These are phyloP conservation scores for Colletotrichum sp. DNA, from an alignment of 2,329 filamentous ascomycete species.

Conservation along the genomic window DNA sequence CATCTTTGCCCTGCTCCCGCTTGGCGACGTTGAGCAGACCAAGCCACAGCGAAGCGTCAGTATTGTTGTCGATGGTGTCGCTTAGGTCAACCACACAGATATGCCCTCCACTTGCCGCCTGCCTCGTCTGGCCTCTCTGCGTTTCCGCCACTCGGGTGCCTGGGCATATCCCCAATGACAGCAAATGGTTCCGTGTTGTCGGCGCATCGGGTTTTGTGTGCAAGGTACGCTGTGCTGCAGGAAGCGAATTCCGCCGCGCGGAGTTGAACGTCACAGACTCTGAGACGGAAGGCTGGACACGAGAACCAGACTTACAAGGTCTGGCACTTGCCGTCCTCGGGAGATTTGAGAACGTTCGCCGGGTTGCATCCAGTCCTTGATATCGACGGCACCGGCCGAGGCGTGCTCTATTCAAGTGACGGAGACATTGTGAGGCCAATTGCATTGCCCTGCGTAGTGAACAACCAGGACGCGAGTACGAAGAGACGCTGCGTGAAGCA, in stretches of 20 bases:
- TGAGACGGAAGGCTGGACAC: not conserved
- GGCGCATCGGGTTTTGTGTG: not conserved
- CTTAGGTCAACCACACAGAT: not conserved
- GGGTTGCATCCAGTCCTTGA: conserved; percentile 2
- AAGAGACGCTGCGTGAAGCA: not conserved
- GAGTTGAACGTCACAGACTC: not conserved
- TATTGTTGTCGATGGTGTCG: conserved; percentile 2
- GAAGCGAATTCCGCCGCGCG: not conserved
- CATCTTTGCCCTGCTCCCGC: conserved; percentile 25
- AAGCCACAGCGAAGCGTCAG: conserved; percentile 24
- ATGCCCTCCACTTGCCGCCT: not conserved
- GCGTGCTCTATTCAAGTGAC: conserved; percentile 27
- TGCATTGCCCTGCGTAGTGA: conserved; percentile 21
- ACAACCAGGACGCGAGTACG: not conserved
- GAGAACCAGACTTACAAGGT: not conserved
- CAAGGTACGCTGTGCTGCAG: no score
- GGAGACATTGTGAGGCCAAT: conserved; percentile 23
- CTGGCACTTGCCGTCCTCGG: not conserved
- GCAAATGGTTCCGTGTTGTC: not conserved
- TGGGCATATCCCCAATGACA: not conserved
- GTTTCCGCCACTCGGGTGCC: not conserved
- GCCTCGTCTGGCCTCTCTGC: not conserved
- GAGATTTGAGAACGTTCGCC: not conserved
- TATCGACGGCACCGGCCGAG: not conserved
- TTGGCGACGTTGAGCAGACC: conserved; percentile 22